Evolutionary conservation across 1,139 yeast genomes (phyloP).

Genomic region (Blastobotrys capitulatus): DNA sequence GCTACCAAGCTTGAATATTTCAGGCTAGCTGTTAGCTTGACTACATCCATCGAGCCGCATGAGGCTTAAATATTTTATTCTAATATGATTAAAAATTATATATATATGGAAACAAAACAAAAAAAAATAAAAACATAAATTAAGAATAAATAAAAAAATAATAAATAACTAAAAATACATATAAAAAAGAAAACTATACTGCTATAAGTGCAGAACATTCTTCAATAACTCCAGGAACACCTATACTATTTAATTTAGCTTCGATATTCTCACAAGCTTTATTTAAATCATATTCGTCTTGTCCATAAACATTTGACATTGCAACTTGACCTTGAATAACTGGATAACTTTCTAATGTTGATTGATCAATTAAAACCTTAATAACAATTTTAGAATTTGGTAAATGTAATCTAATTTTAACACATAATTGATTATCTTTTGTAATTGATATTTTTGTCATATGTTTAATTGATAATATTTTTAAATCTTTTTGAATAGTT

Average conservation of each 20-base stretch:
- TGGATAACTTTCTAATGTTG: constrained; percentile 14
- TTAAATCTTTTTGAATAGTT: constrained; percentile 9
- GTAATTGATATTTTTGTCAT: constrained; percentile 6
- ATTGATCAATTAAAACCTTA: constrained; percentile 10
- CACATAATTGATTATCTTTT: constrained; percentile 3
- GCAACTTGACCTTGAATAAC: constrained; percentile 13
- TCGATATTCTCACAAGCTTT: constrained; percentile 1
- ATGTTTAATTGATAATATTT: constrained; percentile 13
- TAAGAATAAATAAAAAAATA: background rate
- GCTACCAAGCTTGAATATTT: background rate
- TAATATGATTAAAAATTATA: too few species aligned
- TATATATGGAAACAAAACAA: too few species aligned
- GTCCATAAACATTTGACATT: constrained; percentile 14
- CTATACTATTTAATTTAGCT: background rate
- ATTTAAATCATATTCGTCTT: constrained; percentile 4
- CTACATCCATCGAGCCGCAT: too few species aligned
- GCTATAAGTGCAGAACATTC: constrained; percentile 5
- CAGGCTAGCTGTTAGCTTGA: too few species aligned
- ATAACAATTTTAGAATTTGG: constrained; percentile 9
- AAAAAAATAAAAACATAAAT: too few species aligned
- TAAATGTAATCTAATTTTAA: constrained; percentile 10
- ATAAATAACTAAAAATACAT: background rate
- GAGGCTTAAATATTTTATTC: too few species aligned
- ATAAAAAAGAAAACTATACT: background rate
- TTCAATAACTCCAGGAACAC: constrained; percentile 7